These are phyloP conservation scores for Grosmannia clavigera DNA, from an alignment of 2,329 filamentous ascomycete genomes.

Conservation along the genomic window DNA sequence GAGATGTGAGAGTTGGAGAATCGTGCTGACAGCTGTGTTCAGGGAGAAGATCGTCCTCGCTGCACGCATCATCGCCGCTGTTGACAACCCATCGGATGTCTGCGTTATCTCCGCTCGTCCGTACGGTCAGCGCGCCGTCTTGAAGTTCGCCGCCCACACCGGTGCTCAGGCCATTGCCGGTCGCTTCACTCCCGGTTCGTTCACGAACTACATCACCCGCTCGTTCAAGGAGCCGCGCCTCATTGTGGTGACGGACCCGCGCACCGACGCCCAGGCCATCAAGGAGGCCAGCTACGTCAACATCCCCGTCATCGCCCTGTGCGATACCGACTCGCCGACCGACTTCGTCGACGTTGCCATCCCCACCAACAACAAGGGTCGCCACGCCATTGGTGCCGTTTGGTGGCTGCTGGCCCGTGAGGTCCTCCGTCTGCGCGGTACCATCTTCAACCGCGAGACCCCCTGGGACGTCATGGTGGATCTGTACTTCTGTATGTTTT, in stretches of 20 bases:
- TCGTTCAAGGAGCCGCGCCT: slow-evolving; percentile 99
- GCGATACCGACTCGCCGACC: slow-evolving; percentile 98
- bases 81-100: slow-evolving; percentile 99
- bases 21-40: slow-evolving; percentile 7
- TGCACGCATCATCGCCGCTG: slow-evolving; percentile 94
- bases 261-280: slow-evolving; percentile 99
- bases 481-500: slow-evolving; percentile 84
- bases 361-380: slow-evolving; percentile 99
- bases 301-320: slow-evolving; percentile 98
- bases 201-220: slow-evolving; percentile 99
- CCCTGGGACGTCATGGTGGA: slow-evolving; percentile 99
- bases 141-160: slow-evolving; percentile 99
- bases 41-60: slow-evolving; percentile 99
- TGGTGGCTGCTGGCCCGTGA: slow-evolving; percentile 99
- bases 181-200: slow-evolving; percentile 99
- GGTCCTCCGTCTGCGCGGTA: slow-evolving; percentile 96
- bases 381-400: slow-evolving; percentile 93
- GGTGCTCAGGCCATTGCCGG: slow-evolving; percentile 96
- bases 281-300: slow-evolving; percentile 99
- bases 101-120: slow-evolving; percentile 99
- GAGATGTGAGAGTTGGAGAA: neutral
- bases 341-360: slow-evolving; percentile 99
- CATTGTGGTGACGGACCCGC: slow-evolving; percentile 98
- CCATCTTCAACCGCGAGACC: slow-evolving; percentile 86
- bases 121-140: slow-evolving; percentile 97